Evolutionary conservation across 345 rosid genomes (phyloP).

Genomic region (Aquilaria yunnanensis): DNA sequence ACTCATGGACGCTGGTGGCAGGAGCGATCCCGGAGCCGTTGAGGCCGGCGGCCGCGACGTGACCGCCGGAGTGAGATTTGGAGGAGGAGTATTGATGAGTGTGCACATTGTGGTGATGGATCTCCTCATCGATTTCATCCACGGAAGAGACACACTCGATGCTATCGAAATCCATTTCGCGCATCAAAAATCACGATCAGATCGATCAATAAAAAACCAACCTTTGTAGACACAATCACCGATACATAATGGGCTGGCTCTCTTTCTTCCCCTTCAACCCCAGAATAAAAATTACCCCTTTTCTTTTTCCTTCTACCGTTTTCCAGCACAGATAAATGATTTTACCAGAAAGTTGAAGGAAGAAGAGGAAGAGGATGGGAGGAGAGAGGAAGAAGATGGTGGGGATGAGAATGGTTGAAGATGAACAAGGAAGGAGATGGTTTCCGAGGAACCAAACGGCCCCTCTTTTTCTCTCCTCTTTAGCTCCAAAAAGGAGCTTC

Average conservation of each 20-base stretch:
- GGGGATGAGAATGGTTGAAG: neutral
- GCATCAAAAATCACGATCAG: neutral
- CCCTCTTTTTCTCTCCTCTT: constrained; percentile 15
- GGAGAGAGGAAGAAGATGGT: constrained; percentile 11
- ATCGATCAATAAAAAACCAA: constrained; percentile 2
- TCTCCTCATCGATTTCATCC: constrained; percentile 56
- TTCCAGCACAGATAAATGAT: neutral
- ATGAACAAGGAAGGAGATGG: neutral
- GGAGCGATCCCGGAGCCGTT: constrained; percentile 56
- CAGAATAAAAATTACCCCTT: neutral
- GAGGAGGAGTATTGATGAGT: constrained; percentile 57
- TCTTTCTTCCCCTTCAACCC: too few species aligned
- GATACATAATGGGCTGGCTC: too few species aligned
- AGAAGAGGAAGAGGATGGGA: constrained; percentile 17
- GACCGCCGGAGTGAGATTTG: constrained; percentile 37
- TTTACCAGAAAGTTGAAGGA: neutral
- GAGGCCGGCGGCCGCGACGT: constrained; percentile 24
- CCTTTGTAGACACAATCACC: neutral
- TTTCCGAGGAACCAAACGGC: constrained; percentile 25
- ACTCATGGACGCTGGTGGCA: constrained; percentile 88
- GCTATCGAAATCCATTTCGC: constrained; percentile 63
- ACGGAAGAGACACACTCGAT: constrained; percentile 71
- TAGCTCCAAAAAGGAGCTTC: constrained; percentile 24
- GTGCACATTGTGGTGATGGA: constrained; percentile 36
- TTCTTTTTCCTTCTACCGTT: constrained; percentile 15